Evolutionary conservation across 2,329 filamentous ascomycete genomes (phyloP).

Genomic region (Lachnellula suecica): DNA sequence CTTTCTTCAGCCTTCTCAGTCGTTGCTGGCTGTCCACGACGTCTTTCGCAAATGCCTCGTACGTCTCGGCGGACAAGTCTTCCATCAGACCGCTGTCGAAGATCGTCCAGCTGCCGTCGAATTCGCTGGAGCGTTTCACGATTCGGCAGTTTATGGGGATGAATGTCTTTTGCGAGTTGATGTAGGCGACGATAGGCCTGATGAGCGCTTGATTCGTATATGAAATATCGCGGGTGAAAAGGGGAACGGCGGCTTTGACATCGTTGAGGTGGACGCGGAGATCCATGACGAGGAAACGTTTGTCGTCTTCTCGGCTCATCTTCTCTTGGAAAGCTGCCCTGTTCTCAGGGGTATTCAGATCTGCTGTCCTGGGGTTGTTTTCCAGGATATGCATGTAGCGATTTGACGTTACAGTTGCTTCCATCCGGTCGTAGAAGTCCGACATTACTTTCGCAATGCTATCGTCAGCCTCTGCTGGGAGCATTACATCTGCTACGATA

Average conservation of each 20-base stretch:
- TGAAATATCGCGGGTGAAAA: slow-evolving; percentile 88
- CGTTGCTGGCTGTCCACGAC: slow-evolving; percentile 87
- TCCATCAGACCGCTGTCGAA: slow-evolving; percentile 94
- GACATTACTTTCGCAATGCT: slow-evolving; percentile 91
- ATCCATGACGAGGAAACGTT: slow-evolving; percentile 88
- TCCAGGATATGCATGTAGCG: slow-evolving; percentile 61
- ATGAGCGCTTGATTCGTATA: slow-evolving; percentile 97
- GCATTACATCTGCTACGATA: slow-evolving; percentile 93
- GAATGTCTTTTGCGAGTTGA: slow-evolving; percentile 92
- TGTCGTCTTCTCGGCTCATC: slow-evolving; percentile 50
- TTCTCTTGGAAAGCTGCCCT: slow-evolving; percentile 25
- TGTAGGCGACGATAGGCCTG: slow-evolving; percentile 94
- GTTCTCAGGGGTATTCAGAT: slow-evolving; percentile 28
- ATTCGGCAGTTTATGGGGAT: slow-evolving; percentile 95
- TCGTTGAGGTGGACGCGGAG: slow-evolving; percentile 94
- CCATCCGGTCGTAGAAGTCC: slow-evolving; percentile 95
- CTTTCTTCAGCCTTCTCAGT: slow-evolving; percentile 86
- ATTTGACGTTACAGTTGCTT: slow-evolving; percentile 84
- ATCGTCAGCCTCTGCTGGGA: slow-evolving; percentile 83
- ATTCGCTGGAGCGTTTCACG: slow-evolving; percentile 84
- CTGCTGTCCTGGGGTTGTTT: slow-evolving; percentile 38
- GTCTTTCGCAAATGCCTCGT: slow-evolving; percentile 89
- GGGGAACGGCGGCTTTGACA: slow-evolving; percentile 85
- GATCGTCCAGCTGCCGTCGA: slow-evolving; percentile 92
- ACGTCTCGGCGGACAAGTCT: slow-evolving; percentile 89